Percentiles rank a stretch among this genome's conserved stretches.
phyloP scores from a whole-genome alignment of 148 eudicot species.

The Oxyria digyna region DNA sequence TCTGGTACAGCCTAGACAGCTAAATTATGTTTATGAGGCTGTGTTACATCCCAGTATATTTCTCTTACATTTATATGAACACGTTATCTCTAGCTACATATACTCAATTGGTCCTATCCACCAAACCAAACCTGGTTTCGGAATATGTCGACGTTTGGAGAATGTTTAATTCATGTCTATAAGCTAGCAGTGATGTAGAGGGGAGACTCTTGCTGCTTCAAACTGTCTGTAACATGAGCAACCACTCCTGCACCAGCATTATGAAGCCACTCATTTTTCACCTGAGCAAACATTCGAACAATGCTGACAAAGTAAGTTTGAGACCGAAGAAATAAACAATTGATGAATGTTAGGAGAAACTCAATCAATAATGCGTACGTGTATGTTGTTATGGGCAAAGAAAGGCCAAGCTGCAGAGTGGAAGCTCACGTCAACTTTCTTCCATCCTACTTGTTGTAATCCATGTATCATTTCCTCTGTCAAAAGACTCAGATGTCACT shows the following conservation, averaged over 20 bases:
- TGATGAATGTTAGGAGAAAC: not conserved
- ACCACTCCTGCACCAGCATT: slow-evolving; percentile 93
- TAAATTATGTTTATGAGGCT: no score
- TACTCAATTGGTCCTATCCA: no score
- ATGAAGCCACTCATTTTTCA: slow-evolving; percentile 91
- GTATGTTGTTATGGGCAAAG: slow-evolving; percentile 92
- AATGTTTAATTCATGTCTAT: slow-evolving; percentile 10
- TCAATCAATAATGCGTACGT: slow-evolving; percentile 28
- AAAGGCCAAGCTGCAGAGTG: slow-evolving; percentile 93
- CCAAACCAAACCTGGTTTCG: no score
- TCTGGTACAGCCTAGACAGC: no score
- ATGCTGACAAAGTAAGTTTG: not conserved
- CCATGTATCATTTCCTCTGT: slow-evolving; percentile 98
- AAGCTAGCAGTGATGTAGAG: slow-evolving; percentile 44
- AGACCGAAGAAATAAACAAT: not conserved
- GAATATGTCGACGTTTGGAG: no score
- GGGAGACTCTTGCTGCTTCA: slow-evolving; percentile 49
- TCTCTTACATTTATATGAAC: no score
- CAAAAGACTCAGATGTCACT: slow-evolving; percentile 3
- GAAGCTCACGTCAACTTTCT: slow-evolving; percentile 93
- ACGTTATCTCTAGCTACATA: no score
- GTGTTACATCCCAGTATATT: no score
- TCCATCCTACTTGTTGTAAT: slow-evolving; percentile 82
- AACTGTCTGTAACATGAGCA: slow-evolving; percentile 79
- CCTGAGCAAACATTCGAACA: slow-evolving; percentile 27